Conservation (phyloP, 31 red algal genomes). For the Odonthalia washingtoniensis region DNA sequence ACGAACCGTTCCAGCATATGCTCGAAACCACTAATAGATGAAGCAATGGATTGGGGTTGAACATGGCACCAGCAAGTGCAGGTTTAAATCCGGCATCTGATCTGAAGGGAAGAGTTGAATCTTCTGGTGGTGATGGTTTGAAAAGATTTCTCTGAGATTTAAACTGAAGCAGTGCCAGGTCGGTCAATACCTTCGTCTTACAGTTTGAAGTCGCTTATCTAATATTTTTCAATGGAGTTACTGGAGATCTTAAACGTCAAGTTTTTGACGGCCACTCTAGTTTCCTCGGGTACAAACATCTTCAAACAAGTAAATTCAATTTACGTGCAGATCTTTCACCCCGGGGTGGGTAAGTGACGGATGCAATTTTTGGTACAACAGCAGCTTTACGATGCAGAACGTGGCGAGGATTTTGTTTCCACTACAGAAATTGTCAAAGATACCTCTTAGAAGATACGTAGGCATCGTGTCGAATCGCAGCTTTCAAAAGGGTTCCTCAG, state of each 20-base stretch:
- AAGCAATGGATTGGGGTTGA: constrained; percentile 27
- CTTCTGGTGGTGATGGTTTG: too few relatives aligned
- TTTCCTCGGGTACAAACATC: constrained; percentile 37
- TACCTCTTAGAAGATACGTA: too few relatives aligned
- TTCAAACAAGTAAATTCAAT: constrained; percentile 56
- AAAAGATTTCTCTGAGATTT: too few relatives aligned
- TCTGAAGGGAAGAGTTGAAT: too few relatives aligned
- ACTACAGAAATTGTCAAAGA: too few relatives aligned
- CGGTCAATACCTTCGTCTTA: constrained; percentile 65
- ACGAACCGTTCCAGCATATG: constrained; percentile 65
- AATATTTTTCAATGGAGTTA: constrained; percentile 68
- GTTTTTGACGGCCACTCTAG: constrained; percentile 54
- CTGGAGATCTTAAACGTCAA: constrained; percentile 44
- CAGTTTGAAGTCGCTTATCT: constrained; percentile 54
- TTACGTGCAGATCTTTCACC: constrained; percentile 60
- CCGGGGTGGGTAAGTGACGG: constrained; percentile 64
- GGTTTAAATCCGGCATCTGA: too few relatives aligned
- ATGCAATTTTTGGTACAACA: constrained; percentile 76
- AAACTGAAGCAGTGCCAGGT: too few relatives aligned
- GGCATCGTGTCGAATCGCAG: too few relatives aligned
- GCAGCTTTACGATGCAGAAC: constrained; percentile 73
- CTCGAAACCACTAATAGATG: constrained; percentile 48
- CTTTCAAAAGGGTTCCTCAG: too few relatives aligned
- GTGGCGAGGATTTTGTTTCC: too few relatives aligned
- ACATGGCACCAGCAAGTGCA: too few relatives aligned